phyloP scores from a whole-genome alignment of 1,139 yeast species.

The Saccharomyces hybrid region DNA sequence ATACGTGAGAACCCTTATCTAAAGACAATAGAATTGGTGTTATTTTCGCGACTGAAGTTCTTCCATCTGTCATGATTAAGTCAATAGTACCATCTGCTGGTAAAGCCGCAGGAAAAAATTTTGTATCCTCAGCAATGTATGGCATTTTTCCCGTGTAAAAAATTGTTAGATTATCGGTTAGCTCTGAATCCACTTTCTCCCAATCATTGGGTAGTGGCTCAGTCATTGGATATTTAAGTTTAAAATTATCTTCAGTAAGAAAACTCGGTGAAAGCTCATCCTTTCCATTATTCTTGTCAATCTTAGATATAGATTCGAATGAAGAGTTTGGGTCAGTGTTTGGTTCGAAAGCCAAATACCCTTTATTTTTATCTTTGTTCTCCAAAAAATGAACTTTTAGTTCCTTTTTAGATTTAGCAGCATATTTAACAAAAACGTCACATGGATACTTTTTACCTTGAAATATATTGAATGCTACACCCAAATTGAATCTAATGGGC shows the following conservation, averaged over 20 bases:
- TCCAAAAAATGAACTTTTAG: constrained; percentile 45
- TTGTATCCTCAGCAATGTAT: constrained; percentile 68
- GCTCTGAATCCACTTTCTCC: constrained; percentile 46
- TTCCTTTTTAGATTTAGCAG: constrained; percentile 47
- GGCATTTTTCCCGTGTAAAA: constrained; percentile 94
- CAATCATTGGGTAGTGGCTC: constrained; percentile 58
- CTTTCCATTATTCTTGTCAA: constrained; percentile 8
- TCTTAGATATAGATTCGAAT: constrained; percentile 10
- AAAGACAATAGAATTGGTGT: constrained; percentile 52
- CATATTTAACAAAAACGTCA: constrained; percentile 63
- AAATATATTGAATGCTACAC: constrained; percentile 59
- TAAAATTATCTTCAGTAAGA: constrained; percentile 26
- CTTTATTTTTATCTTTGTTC: constrained; percentile 25
- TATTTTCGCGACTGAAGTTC: constrained; percentile 49
- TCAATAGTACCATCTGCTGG: constrained; percentile 89
- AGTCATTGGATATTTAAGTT: constrained; percentile 36
- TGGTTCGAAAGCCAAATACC: constrained; percentile 3
- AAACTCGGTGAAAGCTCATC: background rate
- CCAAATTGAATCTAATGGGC: constrained; percentile 72
- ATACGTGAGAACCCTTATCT: constrained; percentile 74
- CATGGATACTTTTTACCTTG: constrained; percentile 69
- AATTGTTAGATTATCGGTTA: constrained; percentile 50
- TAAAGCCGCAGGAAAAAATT: constrained; percentile 87
- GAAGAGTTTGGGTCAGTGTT: background rate
- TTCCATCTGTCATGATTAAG: constrained; percentile 59